Evolutionary conservation across 163 green algal genomes (phyloP), one percentile per base, ranked within the genome.

Genomic region (Prototheca wickerhamii): DNA sequence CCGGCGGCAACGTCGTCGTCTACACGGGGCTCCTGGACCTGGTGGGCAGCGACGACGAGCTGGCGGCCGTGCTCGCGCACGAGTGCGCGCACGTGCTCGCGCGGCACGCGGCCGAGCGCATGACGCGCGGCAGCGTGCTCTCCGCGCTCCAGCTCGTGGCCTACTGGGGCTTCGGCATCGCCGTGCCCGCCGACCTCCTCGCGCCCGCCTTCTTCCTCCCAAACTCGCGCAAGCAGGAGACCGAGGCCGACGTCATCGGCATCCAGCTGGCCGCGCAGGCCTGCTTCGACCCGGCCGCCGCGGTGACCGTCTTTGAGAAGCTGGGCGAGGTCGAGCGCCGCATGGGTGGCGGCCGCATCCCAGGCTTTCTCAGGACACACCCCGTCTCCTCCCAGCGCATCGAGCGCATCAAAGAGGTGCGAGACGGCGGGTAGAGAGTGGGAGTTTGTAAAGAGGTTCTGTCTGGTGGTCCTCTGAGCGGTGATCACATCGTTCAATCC

Each of bases 21-120:
- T 86, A 71, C 60, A 78, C 78, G 37, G 78, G 80, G 1, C 64
- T 90, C 51, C 58, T 89, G 58, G 50, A 70, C 29, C 32, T 86
- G 31, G 58, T 87, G 32, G 29, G 2, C 20, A 61, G 3, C 18
- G 58, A 76, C 26, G 69, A 68, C 54, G 78, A 90, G 66, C 73
- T 95, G 35, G 89, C 86, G 4, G 79, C 84, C 30, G 89, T 95
- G 33, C 59, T 95, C 57, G 86, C 81, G 3, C 89, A 95, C 67
- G 89, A 95, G 72, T 74, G 70, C 15, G 86, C 73, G 0, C 88
- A 95, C 68, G 76, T 93, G 25, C 68, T 95, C 26, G 89, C 87
- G 0, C 68, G 88, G 4, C 88, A 95, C 73, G 67, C 74, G 5
- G 73, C 73, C 7, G 73, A 80, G 58, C 52, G 68, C 32, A 57